phyloP scores from a whole-genome alignment of 2,329 filamentous ascomycete genomes.

The Xylaria sp. region DNA sequence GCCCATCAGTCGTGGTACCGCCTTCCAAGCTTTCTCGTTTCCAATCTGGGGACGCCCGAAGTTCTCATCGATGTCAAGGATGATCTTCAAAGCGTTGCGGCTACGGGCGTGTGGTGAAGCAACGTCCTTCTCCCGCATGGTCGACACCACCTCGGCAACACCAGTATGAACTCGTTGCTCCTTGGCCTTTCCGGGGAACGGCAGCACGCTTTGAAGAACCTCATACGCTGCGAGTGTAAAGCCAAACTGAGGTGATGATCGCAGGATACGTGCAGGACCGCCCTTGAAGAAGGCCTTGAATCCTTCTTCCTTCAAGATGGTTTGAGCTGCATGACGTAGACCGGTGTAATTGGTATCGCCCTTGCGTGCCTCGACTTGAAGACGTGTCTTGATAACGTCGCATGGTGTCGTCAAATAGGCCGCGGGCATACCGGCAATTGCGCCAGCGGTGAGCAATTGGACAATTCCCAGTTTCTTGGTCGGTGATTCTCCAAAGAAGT shows the following conservation, averaged over 20 bases:
- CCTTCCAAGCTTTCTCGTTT: conserved; percentile 58
- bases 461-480: conserved; percentile 88
- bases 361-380: conserved; percentile 97
- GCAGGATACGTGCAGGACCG: conserved; percentile 90
- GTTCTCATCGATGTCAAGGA: conserved; percentile 90
- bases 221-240: conserved; percentile 97
- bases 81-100: conserved; percentile 92
- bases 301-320: conserved; percentile 88
- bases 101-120: conserved; percentile 64
- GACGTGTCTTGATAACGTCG: conserved; percentile 98
- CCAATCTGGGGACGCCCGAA: conserved; percentile 78
- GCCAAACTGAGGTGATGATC: conserved; percentile 95
- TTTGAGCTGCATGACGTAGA: conserved; percentile 82
- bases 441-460: conserved; percentile 91
- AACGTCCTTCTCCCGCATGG: conserved; percentile 65
- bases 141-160: conserved; percentile 66
- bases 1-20: conserved; percentile 57
- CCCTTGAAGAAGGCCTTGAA: conserved; percentile 99
- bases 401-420: conserved; percentile 96
- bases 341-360: conserved; percentile 88
- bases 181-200: conserved; percentile 70
- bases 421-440: conserved; percentile 90
- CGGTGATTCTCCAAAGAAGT: conserved; percentile 87
- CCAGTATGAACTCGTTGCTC: conserved; percentile 62
- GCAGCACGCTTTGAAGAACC: conserved; percentile 80